These are phyloP conservation scores for Pittosporum tobira DNA, from an alignment of 129 eudicot species.

Conservation along the genomic window DNA sequence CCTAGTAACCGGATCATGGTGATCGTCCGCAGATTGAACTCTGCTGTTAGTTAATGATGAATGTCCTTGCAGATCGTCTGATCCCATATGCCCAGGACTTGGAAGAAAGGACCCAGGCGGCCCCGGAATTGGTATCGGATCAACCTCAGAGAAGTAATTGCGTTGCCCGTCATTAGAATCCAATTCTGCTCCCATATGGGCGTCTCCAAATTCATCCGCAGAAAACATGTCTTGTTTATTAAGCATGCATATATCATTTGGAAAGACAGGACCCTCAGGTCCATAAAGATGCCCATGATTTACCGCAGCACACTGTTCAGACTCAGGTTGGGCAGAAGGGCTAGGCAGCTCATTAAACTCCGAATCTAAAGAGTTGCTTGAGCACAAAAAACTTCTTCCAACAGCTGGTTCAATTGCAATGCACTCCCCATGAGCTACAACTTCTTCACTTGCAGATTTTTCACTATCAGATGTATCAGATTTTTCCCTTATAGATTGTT, in stretches of 20 bases:
- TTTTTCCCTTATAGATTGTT: slow-evolving; percentile 18
- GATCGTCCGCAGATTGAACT: slow-evolving; percentile 49
- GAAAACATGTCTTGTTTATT: slow-evolving; percentile 27
- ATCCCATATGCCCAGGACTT: slow-evolving; percentile 57
- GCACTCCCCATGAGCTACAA: slow-evolving; percentile 9
- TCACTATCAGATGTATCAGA: slow-evolving; percentile 5
- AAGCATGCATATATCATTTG: slow-evolving; percentile 3
- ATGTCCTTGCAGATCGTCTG: slow-evolving; percentile 55
- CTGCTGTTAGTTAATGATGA: slow-evolving; percentile 52
- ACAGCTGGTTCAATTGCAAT: slow-evolving; percentile 13
- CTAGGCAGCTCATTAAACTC: slow-evolving; percentile 15
- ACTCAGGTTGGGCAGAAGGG: slow-evolving; percentile 2
- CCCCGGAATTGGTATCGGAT: slow-evolving; percentile 70
- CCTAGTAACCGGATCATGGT: slow-evolving; percentile 32
- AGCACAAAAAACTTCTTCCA: slow-evolving; percentile 24
- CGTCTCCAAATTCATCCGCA: slow-evolving; percentile 20
- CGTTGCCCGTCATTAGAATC: slow-evolving; percentile 24
- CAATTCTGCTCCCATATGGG: slow-evolving; percentile 13
- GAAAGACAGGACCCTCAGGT: not conserved
- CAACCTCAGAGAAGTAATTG: slow-evolving; percentile 42
- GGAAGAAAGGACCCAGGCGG: slow-evolving; percentile 91
- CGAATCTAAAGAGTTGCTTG: slow-evolving; percentile 22
- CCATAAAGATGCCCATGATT: slow-evolving; percentile 9
- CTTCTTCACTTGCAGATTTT: slow-evolving; percentile 20
- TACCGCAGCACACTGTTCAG: slow-evolving; percentile 10